Conservation (phyloP, 257 asterid genomes). For the Jacaranda copaia region DNA sequence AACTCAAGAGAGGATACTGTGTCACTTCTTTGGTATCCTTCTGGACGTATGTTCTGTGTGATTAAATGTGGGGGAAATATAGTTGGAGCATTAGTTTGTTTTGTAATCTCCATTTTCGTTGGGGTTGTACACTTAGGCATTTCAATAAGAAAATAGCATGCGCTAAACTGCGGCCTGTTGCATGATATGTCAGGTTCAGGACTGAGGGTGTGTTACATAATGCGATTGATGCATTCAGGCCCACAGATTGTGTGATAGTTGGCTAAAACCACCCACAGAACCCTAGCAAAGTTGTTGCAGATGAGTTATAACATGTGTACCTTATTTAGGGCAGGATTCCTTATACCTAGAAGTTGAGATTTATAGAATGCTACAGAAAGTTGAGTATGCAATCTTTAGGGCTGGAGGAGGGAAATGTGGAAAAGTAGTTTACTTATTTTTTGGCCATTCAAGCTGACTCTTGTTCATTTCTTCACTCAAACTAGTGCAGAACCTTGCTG, state of each 20-base stretch:
- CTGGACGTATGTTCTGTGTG: background rate
- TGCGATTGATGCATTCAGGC: background rate
- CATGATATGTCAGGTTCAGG: background rate
- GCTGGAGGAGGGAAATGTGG: conserved; percentile 10
- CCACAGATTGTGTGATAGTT: background rate
- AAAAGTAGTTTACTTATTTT: background rate
- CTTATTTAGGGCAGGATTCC: background rate
- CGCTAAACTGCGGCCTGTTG: background rate
- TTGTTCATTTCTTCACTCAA: background rate
- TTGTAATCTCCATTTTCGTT: background rate
- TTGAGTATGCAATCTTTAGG: background rate
- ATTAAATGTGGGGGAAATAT: conserved; percentile 8
- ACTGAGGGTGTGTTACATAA: background rate
- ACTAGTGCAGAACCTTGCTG: background rate
- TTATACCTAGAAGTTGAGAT: background rate
- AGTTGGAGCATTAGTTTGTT: conserved; percentile 2
- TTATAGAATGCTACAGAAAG: background rate
- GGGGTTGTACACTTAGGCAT: background rate
- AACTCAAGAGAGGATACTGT: conserved; percentile 13
- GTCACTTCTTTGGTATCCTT: conserved; percentile 21
- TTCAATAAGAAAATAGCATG: background rate
- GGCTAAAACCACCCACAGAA: background rate
- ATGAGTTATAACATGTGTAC: conserved; percentile 12
- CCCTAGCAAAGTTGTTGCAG: conserved; percentile 12
- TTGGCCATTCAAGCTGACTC: background rate